Conservation (phyloP, 352 stramenopile genomes). For the Globisporangium ultimum region DNA sequence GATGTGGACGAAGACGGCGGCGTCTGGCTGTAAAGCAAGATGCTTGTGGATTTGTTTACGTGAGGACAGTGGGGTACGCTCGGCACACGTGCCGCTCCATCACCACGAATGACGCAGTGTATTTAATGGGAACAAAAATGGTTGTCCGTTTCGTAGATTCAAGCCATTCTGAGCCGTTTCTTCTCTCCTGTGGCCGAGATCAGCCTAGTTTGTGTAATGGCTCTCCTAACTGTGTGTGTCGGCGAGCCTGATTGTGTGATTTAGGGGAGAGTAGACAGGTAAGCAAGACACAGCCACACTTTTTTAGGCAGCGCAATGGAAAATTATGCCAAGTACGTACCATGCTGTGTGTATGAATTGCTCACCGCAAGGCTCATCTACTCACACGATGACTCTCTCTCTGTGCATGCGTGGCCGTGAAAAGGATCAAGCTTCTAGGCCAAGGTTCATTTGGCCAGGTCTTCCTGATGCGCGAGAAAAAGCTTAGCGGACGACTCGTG, state of each 20-base stretch:
- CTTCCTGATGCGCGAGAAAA: conserved; percentile 88
- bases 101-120: not conserved
- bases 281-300: not conserved
- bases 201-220: too few species aligned
- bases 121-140: conserved; percentile 5
- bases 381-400: not conserved
- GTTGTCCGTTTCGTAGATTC: not conserved
- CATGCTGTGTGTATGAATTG: too few species aligned
- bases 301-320: conserved; percentile 23
- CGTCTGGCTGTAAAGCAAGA: conserved; percentile 43
- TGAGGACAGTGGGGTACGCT: not conserved
- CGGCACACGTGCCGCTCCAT: not conserved
- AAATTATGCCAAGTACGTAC: conserved; percentile 35
- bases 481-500: conserved; percentile 48
- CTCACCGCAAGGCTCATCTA: not conserved
- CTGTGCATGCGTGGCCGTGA: too few species aligned
- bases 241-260: not conserved
- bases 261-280: not conserved
- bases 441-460: conserved; percentile 90
- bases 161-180: not conserved
- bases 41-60: not conserved
- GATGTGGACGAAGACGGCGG: conserved; percentile 47
- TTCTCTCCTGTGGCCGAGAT: too few species aligned
- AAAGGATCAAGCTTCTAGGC: conserved; percentile 65
- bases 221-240: not conserved